phyloP scores from a whole-genome alignment of 1,284 basidiomycete species.

The Xanthoconium separans region DNA sequence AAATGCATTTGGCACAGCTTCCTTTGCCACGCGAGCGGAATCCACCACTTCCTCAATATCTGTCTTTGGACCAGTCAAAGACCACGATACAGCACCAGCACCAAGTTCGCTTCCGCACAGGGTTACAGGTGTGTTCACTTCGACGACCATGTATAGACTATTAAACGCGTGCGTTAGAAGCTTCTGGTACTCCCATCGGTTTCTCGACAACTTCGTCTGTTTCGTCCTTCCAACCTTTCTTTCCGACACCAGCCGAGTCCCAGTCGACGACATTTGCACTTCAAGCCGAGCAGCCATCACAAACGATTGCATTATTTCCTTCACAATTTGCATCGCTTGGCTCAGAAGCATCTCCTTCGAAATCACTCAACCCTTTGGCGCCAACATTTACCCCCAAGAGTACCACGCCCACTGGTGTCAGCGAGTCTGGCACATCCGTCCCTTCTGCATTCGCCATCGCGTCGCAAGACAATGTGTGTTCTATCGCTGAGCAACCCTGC shows the following conservation, averaged over 20 bases:
- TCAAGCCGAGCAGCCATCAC: constrained; percentile 2
- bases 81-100: constrained; percentile 12
- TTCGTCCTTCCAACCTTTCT: constrained; percentile 11
- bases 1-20: constrained; percentile 31
- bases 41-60: constrained; percentile 3
- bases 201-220: constrained; percentile 24
- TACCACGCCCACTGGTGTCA: neutral
- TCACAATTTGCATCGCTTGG: neutral
- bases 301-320: neutral
- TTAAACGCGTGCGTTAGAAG: neutral
- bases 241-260: neutral
- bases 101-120: constrained; percentile 3
- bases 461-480: neutral
- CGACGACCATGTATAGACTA: neutral
- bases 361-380: constrained; percentile 28
- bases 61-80: constrained; percentile 22
- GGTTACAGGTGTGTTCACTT: constrained; percentile 16
- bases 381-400: constrained; percentile 27
- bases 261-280: neutral
- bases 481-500: constrained; percentile 1
- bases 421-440: neutral
- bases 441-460: neutral
- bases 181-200: neutral
- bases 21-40: constrained; percentile 18
- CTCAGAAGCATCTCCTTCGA: constrained; percentile 9